Evolutionary conservation across 345 rosid genomes (phyloP), one percentile per base, ranked within the genome.

Genomic region (Salix exigua): DNA sequence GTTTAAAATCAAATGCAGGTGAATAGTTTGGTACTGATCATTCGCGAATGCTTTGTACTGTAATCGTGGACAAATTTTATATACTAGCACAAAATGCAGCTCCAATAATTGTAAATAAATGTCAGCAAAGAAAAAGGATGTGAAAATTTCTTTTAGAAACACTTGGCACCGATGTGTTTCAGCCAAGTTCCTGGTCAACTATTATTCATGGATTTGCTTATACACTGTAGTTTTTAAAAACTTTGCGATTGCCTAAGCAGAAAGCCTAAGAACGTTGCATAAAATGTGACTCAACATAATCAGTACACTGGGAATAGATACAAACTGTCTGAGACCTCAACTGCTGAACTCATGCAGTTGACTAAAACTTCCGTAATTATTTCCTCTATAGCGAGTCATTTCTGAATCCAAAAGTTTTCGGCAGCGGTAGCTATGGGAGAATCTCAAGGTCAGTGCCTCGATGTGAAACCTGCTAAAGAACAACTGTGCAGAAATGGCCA

Each of bases 121-220:
- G 50, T 2, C 55, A 37, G 11, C 2, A n/a, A 33, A 11, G 71
- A 50, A 18, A 72, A 30, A 25, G 71, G 37, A 13, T 33, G n/a
- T 38, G 79, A 63, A 68, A 35, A 26, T 74, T 78, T 72, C 35
- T 68, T 35, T 66, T 64, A 40, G 70, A 58, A 80, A 72, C 82
- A 74, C 76, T 73, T 42, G 55, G 58, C 80, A 76, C 53, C 62
- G 5, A 21, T 76, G 84, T 74, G 80, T 81, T 75, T 62, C 44
- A 77, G 79, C 80, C 86, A 73, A 35, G 81, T 72, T 83, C 62
- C 80, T 66, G 38, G 46, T 76, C 72, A 64, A 69, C 80, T 83
- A 75, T 83, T 81, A 83, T 86, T 81, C 76, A 72, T 68, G 26
- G 73, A 72, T 80, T 58, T 68, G 79, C 81, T 84, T 84, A 72